phyloP scores from a whole-genome alignment of 2,329 filamentous ascomycete species.

The Dactylellina sp. region DNA sequence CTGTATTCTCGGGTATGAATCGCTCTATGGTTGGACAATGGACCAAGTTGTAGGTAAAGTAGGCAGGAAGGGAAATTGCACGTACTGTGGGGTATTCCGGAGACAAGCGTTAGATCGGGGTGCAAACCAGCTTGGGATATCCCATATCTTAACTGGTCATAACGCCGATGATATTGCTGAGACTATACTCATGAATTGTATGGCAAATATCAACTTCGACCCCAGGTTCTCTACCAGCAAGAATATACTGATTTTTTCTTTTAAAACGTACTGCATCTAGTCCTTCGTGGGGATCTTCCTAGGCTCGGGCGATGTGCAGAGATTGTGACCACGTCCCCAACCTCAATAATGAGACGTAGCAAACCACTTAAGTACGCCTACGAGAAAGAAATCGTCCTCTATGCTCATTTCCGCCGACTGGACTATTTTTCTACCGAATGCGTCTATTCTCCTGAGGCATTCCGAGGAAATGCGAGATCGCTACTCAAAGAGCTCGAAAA shows the following conservation, averaged over 20 bases:
- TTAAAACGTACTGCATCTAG: slow-evolving; percentile 30
- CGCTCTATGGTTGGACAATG: slow-evolving; percentile 99
- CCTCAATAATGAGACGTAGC: slow-evolving; percentile 91
- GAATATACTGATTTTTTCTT: not conserved
- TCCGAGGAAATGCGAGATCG: slow-evolving; percentile 88
- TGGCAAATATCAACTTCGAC: slow-evolving; percentile 4
- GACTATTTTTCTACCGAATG: slow-evolving; percentile 99
- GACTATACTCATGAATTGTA: slow-evolving; percentile 91
- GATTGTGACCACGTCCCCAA: slow-evolving; percentile 81
- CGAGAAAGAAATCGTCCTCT: slow-evolving; percentile 98
- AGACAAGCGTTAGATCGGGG: slow-evolving; percentile 93
- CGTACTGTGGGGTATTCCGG: slow-evolving; percentile 96
- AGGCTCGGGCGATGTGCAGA: slow-evolving; percentile 87
- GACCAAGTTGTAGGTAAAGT: slow-evolving; percentile 96
- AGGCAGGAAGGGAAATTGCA: slow-evolving; percentile 98
- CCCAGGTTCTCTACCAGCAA: no score
- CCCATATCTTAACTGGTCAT: slow-evolving; percentile 95
- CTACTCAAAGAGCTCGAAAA: slow-evolving; percentile 96
- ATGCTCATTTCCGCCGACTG: slow-evolving; percentile 94
- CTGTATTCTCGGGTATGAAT: slow-evolving; percentile 90
- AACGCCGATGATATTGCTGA: slow-evolving; percentile 98
- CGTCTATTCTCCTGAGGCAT: slow-evolving; percentile 97
- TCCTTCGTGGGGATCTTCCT: slow-evolving; percentile 88
- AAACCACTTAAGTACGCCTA: slow-evolving; percentile 99
- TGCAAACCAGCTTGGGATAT: slow-evolving; percentile 85